phyloP scores from a whole-genome alignment of 768 basidiomycete genomes.

The Astraeus odoratus region DNA sequence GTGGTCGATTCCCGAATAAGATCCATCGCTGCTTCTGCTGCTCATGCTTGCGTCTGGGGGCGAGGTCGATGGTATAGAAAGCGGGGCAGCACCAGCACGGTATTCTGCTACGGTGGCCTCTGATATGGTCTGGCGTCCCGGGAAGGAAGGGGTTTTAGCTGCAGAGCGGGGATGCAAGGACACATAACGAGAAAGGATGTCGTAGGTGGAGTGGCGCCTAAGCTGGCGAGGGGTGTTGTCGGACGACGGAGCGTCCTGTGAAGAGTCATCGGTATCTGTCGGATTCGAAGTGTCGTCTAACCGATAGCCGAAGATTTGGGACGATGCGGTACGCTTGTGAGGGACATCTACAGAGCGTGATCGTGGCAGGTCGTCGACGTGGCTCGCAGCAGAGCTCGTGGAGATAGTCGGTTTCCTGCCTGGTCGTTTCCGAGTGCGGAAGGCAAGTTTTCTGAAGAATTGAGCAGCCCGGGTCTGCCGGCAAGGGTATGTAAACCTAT shows the following conservation, averaged over 20 bases:
- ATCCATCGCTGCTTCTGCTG: conserved; percentile 5
- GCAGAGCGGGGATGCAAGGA: conserved; percentile 9
- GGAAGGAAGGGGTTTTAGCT: conserved; percentile 5
- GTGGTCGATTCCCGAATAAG: conserved; percentile 1
- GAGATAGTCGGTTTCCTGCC: conserved; percentile 20
- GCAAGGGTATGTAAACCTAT: conserved; percentile 3
- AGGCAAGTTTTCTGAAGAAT: conserved; percentile 33
- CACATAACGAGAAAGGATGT: conserved; percentile 6
- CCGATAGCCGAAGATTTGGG: conserved; percentile 18
- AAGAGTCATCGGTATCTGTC: conserved; percentile 27
- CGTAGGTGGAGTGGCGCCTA: conserved; percentile 20
- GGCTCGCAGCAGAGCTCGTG: conserved; percentile 17
- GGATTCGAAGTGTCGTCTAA: conserved; percentile 16
- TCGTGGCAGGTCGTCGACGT: conserved; percentile 18
- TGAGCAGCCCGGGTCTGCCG: conserved; percentile 27
- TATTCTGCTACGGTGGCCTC: neutral
- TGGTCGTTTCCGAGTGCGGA: conserved; percentile 28
- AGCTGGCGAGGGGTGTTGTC: conserved; percentile 15
- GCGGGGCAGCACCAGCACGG: conserved; percentile 10
- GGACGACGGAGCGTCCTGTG: conserved; percentile 21
- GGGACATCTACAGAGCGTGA: conserved; percentile 28
- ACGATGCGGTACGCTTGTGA: conserved; percentile 18
- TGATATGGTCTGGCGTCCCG: conserved; percentile 7
- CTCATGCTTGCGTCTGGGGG: conserved; percentile 8
- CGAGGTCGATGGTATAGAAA: conserved; percentile 9